Conservation (phyloP, 192 early-diverging fungal species). For the Entomortierella lignicola region DNA sequence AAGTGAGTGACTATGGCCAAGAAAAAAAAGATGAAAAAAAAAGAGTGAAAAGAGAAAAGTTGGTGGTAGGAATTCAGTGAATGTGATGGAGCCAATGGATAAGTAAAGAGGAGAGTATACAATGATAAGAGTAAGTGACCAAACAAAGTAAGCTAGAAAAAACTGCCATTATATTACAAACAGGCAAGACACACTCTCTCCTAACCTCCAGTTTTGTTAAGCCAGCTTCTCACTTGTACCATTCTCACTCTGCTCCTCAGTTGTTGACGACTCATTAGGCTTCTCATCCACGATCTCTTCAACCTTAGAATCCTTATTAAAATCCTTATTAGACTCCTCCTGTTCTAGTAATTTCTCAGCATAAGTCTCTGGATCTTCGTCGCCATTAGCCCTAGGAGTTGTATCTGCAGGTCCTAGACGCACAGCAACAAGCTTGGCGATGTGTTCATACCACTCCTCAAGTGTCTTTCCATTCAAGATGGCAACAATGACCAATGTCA, state of each 20-base stretch:
- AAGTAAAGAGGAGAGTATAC: neutral
- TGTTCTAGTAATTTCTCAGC: neutral
- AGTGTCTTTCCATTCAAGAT: constrained; percentile 81
- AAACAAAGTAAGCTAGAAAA: too few relatives aligned
- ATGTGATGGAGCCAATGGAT: neutral
- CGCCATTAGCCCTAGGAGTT: constrained; percentile 21
- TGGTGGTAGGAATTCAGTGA: neutral
- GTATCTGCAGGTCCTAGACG: constrained; percentile 31
- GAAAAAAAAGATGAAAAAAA: constrained; percentile 32
- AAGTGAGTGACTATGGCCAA: constrained; percentile 55
- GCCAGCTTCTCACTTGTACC: neutral
- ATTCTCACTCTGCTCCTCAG: neutral
- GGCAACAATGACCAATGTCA: constrained; percentile 96
- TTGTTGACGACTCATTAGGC: neutral
- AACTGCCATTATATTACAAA: neutral
- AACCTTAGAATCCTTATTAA: neutral
- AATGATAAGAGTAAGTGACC: neutral
- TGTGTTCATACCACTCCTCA: constrained; percentile 80
- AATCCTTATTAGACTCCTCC: neutral
- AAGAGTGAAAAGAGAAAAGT: constrained; percentile 1
- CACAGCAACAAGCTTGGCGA: constrained; percentile 36
- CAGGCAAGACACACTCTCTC: neutral
- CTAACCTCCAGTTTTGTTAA: neutral
- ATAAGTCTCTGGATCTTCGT: constrained; percentile 33
- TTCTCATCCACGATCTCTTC: neutral